These are phyloP conservation scores for Pichia californica DNA, from an alignment of 805 yeast species.

Conservation along the genomic window DNA sequence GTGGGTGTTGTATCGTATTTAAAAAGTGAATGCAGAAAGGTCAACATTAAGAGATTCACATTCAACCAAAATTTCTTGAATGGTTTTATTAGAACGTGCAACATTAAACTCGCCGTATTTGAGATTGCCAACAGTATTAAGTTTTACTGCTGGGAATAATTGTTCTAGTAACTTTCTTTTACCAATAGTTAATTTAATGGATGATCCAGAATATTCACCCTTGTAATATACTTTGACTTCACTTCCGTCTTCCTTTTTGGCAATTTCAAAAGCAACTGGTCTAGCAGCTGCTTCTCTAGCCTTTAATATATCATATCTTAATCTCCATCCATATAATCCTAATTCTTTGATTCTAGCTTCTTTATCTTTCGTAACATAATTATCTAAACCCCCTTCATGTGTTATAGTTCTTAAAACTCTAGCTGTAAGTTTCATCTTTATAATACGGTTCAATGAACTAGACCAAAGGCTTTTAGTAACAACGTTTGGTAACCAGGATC, in stretches of 20 bases:
- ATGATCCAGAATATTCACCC: constrained; percentile 36
- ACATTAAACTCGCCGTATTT: constrained; percentile 43
- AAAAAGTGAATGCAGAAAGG: constrained; percentile 18
- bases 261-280: constrained; percentile 30
- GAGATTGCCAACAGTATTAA: constrained; percentile 35
- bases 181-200: constrained; percentile 51
- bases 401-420: constrained; percentile 80
- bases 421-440: constrained; percentile 63
- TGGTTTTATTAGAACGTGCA: constrained; percentile 37
- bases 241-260: constrained; percentile 25
- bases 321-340: constrained; percentile 88
- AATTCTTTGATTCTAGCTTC: constrained; percentile 86
- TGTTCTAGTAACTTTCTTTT: constrained; percentile 53
- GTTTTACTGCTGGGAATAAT: constrained; percentile 46
- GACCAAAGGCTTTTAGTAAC: constrained; percentile 77
- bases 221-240: constrained; percentile 42
- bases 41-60: constrained; percentile 42
- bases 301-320: constrained; percentile 68
- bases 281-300: constrained; percentile 35
- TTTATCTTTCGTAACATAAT: constrained; percentile 78
- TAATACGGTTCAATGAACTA: constrained; percentile 54
- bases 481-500: constrained; percentile 79
- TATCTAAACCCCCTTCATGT: constrained; percentile 93
- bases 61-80: constrained; percentile 42
- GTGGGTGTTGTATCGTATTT: neutral